Base-by-base conservation (phyloP, 305 asterid genomes). In the Rubia balearica region DNA sequence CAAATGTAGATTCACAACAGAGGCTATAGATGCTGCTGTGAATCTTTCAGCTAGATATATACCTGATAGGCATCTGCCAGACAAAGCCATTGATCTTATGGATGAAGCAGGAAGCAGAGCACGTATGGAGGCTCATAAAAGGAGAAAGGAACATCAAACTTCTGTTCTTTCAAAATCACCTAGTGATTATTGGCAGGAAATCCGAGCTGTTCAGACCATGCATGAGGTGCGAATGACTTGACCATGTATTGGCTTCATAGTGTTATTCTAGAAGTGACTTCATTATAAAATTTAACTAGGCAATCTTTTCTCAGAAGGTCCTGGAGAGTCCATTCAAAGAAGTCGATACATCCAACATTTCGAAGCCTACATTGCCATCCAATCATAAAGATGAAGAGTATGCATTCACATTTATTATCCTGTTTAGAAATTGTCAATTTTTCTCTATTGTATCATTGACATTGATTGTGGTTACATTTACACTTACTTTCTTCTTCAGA, bases 61-160 rank as follows among this genome's bases (percentile, higher is more conserved):
- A 70, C 88, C 96, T 5, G 99, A 94, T 77, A 86, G 99, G 80
- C 81, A 89, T 81, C 98, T 94, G 79, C 99, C 99, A 40, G 99
- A 94, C 79, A 94, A 94, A 81, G 99, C 99, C 41, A 91, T 94
- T 72, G 99, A 94, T 86, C 95, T 94, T 49, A 85, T 94, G 53
- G 99, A 94, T 46, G 99, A 94, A 84, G 99, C 99, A 69, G 99
- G 99, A 79, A 94, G 99, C 80, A 89, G 87, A 87, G 92, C 99
- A 78, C 83, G 91, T 70, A 88, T 94, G 93, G 95, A 86, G 75
- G 84, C 87, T 36, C 88, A 79, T 71, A 94, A 86, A 79, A 84
- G 77, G 83, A 90, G 75, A 78, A 94, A 83, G 88, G 89, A 85
- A 83, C 84, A 82, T 74, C 93, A 75, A 81, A 82, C 83, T 82